Conservation (phyloP, 148 eudicot genomes). For the Drosera capensis region DNA sequence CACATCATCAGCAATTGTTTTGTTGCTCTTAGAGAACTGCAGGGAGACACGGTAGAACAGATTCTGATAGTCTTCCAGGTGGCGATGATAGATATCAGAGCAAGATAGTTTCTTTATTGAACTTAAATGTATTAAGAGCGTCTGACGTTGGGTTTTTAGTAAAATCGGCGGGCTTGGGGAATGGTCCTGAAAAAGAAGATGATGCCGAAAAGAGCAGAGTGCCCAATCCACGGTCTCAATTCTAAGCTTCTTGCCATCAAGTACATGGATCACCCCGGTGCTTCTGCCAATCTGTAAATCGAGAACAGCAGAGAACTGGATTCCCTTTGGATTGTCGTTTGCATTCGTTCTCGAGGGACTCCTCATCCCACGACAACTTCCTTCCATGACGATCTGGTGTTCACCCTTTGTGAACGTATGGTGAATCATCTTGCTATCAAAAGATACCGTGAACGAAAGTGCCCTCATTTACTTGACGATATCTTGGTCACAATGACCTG, state of each 20-base stretch:
- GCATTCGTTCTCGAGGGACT: slow-evolving; percentile 7
- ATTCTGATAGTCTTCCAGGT: slow-evolving; percentile 72
- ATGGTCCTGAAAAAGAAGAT: slow-evolving; percentile 67
- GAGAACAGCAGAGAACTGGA: slow-evolving; percentile 46
- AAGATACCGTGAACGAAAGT: slow-evolving; percentile 47
- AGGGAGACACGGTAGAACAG: slow-evolving; percentile 67
- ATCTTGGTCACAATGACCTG: slow-evolving; percentile 61
- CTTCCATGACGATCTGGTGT: slow-evolving; percentile 67
- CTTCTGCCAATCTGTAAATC: slow-evolving; percentile 39
- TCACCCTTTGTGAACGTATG: slow-evolving; percentile 30
- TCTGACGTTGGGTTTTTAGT: slow-evolving; percentile 42
- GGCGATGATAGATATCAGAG: slow-evolving; percentile 45
- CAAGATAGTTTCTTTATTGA: slow-evolving; percentile 29
- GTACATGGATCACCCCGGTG: slow-evolving; percentile 16
- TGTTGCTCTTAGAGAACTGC: slow-evolving; percentile 44
- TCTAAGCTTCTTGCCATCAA: slow-evolving; percentile 40
- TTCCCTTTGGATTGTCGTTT: slow-evolving; percentile 41
- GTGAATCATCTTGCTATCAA: slow-evolving; percentile 55
- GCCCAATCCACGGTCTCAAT: slow-evolving; percentile 66
- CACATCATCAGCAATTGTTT: slow-evolving; percentile 1
- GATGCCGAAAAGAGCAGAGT: slow-evolving; percentile 45
- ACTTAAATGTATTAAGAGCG: slow-evolving; percentile 21
- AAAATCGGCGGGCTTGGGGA: slow-evolving; percentile 51
- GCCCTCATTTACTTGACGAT: slow-evolving; percentile 43
- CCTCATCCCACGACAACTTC: slow-evolving; percentile 44